phyloP scores from a whole-genome alignment of 495 filamentous ascomycete genomes.

The Penicillium herquei region DNA sequence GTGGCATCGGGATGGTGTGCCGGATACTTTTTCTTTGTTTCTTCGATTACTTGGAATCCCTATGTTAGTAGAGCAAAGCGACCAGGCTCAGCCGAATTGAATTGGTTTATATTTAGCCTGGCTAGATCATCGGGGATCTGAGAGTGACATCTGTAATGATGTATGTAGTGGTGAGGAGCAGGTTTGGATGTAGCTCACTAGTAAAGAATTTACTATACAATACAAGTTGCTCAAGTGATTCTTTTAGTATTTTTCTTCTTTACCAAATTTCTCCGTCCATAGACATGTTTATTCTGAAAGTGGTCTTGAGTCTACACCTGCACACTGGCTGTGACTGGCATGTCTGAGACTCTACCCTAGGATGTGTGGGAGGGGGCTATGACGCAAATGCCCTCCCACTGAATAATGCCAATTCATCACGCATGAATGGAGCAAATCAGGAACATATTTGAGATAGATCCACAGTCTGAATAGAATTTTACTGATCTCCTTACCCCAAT shows the following conservation, averaged over 20 bases:
- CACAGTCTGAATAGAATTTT: neutral
- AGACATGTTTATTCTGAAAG: no score
- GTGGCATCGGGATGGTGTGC: conserved; percentile 15
- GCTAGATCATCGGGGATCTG: conserved; percentile 1
- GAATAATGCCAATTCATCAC: neutral
- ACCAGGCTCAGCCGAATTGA: conserved; percentile 9
- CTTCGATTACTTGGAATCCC: conserved; percentile 19
- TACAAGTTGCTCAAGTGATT: no score
- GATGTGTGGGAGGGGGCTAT: conserved; percentile 4
- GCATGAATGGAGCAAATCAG: neutral
- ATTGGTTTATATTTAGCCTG: neutral
- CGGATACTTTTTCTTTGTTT: conserved; percentile 6
- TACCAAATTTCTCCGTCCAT: no score
- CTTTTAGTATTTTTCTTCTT: no score
- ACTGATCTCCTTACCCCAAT: neutral
- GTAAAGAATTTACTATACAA: neutral
- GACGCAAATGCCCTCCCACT: neutral
- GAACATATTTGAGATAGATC: neutral
- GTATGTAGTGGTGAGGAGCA: no score
- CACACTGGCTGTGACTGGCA: no score
- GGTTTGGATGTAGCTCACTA: neutral
- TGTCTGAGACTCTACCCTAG: no score
- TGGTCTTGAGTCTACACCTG: no score
- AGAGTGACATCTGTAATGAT: neutral
- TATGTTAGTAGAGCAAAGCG: conserved; percentile 19